Evolutionary conservation across 495 filamentous ascomycete species (phyloP).

Genomic region (Arthonia radiata): DNA sequence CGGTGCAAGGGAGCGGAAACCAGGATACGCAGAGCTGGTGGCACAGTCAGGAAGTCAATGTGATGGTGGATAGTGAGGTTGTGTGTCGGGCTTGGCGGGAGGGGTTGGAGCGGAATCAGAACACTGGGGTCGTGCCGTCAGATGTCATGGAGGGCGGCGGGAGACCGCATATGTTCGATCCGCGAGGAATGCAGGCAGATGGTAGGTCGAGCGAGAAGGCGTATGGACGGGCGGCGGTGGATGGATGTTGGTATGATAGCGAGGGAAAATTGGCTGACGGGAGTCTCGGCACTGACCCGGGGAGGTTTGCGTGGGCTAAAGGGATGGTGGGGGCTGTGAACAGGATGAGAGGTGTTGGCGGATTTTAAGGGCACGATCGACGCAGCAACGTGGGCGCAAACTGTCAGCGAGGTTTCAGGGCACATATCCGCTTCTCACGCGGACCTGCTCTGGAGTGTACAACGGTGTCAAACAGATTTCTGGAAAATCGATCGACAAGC

Average conservation of each 20-base stretch:
- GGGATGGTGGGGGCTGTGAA: conserved; percentile 36
- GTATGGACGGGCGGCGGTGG: conserved; percentile 33
- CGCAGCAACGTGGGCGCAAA: too few relatives aligned
- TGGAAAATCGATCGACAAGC: too few relatives aligned
- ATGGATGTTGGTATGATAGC: conserved; percentile 35
- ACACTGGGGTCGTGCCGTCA: conserved; percentile 35
- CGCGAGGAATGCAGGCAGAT: too few relatives aligned
- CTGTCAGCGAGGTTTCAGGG: too few relatives aligned
- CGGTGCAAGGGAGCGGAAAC: conserved; percentile 51
- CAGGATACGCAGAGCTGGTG: conserved; percentile 64
- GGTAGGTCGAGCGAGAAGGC: too few relatives aligned
- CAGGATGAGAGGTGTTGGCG: conserved; percentile 33
- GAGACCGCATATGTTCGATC: too few relatives aligned
- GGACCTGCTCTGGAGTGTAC: too few relatives aligned
- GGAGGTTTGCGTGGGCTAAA: conserved; percentile 34
- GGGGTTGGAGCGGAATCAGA: conserved; percentile 39
- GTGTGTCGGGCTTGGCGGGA: conserved; percentile 39
- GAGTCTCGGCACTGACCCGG: conserved; percentile 32
- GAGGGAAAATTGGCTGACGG: conserved; percentile 29
- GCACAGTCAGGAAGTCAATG: conserved; percentile 51
- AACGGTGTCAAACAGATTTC: too few relatives aligned
- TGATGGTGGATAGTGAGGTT: conserved; percentile 36
- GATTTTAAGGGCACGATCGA: conserved; percentile 28
- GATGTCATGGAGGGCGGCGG: too few relatives aligned
- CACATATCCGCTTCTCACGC: too few relatives aligned